A percentile compares a stretch with the other conserved stretches of the same genome.
Conservation (phyloP, 352 stramenopile genomes). For the Phytopythium litorale region DNA sequence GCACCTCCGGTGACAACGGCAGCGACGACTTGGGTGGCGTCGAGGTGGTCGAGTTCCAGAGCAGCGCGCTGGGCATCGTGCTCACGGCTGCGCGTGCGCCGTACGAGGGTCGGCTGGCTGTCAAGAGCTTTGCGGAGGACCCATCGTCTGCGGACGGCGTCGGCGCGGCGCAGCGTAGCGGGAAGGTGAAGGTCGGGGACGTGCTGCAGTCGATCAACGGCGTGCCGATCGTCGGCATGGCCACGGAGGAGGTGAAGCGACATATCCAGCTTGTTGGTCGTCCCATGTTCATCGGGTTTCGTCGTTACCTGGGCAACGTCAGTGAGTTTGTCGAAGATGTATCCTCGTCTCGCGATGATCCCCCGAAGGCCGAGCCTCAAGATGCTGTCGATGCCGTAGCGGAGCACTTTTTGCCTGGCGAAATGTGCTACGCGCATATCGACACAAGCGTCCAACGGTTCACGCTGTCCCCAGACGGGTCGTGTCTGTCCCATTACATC, state of each 20-base stretch:
- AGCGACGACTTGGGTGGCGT: too few species aligned
- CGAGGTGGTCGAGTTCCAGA: too few species aligned
- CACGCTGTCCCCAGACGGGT: slow-evolving; percentile 57
- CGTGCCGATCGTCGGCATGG: slow-evolving; percentile 59
- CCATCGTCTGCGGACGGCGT: slow-evolving; percentile 18
- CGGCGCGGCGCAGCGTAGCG: slow-evolving; percentile 60
- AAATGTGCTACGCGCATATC: slow-evolving; percentile 77
- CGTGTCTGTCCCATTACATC: slow-evolving; percentile 65
- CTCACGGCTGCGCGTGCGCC: too few species aligned
- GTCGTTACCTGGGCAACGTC: slow-evolving; percentile 23
- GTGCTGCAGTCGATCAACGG: slow-evolving; percentile 82
- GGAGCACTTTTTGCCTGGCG: slow-evolving; percentile 54
- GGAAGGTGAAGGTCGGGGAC: slow-evolving; percentile 57
- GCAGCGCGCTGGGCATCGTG: too few species aligned
- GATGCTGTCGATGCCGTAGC: slow-evolving; percentile 8
- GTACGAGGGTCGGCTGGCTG: too few species aligned
- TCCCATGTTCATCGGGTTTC: slow-evolving; percentile 71
- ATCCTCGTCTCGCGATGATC: neutral
- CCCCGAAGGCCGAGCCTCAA: neutral
- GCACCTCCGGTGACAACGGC: too few species aligned
- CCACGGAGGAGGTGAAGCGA: slow-evolving; percentile 76
- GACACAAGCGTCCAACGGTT: slow-evolving; percentile 67
- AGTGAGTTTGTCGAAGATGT: neutral
- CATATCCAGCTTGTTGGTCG: slow-evolving; percentile 66
- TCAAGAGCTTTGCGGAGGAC: slow-evolving; percentile 32